phyloP scores from a whole-genome alignment of 169 alveolate genomes.

The Babesia microti region DNA sequence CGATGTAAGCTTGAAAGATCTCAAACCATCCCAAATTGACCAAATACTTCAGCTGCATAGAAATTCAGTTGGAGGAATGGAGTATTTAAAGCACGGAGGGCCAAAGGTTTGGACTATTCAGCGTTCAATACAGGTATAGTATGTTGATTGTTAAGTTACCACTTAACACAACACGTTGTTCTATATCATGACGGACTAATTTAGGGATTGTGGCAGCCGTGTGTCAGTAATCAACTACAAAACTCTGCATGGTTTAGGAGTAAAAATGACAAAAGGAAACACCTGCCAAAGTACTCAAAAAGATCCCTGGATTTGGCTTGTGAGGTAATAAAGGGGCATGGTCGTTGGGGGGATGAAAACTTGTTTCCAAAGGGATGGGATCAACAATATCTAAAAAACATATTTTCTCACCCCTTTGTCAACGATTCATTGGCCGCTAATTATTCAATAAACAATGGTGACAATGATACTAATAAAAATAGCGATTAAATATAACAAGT shows the following conservation, averaged over 20 bases:
- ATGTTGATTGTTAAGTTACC: background rate
- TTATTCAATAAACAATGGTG: too few relatives aligned
- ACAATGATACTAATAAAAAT: too few relatives aligned
- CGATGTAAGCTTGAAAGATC: constrained; percentile 65
- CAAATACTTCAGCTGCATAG: constrained; percentile 56
- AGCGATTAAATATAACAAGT: too few relatives aligned
- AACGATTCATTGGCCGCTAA: constrained; percentile 19
- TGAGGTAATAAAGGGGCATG: constrained; percentile 71
- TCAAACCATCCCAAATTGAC: constrained; percentile 63
- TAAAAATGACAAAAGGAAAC: constrained; percentile 43
- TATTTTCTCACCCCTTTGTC: constrained; percentile 56
- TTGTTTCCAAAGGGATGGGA: constrained; percentile 77
- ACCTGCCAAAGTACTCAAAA: constrained; percentile 71
- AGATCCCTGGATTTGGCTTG: constrained; percentile 62
- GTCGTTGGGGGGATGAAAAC: constrained; percentile 77
- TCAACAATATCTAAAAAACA: constrained; percentile 63
- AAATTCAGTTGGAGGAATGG: constrained; percentile 56
- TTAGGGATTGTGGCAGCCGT: constrained; percentile 76
- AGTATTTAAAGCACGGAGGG: constrained; percentile 58
- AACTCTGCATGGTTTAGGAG: constrained; percentile 68
- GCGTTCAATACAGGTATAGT: constrained; percentile 58
- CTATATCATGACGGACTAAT: background rate
- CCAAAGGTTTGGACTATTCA: constrained; percentile 57
- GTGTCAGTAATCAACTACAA: constrained; percentile 55
- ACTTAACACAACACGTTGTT: background rate